These are phyloP conservation scores for Rhododendron ovatum DNA, from an alignment of 148 eudicot species.

Conservation along the genomic window DNA sequence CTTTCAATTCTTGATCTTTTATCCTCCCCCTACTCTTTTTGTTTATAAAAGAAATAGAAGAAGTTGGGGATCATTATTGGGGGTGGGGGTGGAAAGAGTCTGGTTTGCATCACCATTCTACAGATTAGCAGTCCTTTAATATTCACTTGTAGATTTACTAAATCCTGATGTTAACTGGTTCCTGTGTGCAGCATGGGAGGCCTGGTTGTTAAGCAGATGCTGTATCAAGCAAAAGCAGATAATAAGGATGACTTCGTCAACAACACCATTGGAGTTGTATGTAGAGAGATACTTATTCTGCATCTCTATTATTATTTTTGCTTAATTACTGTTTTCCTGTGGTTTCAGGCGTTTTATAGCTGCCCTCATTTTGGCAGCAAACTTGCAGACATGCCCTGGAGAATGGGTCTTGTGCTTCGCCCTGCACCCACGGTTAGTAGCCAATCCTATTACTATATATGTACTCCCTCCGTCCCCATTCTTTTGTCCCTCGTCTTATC, in stretches of 20 bases:
- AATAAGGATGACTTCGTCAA: constrained; percentile 60
- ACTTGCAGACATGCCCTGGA: constrained; percentile 99
- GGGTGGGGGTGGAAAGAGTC: not conserved
- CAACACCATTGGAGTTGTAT: constrained; percentile 83
- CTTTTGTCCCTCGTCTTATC: too few species aligned
- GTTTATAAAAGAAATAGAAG: not conserved
- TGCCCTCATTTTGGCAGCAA: constrained; percentile 99
- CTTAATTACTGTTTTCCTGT: constrained; percentile 2
- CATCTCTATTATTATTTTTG: not conserved
- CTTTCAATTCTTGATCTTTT: not conserved
- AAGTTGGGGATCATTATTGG: not conserved
- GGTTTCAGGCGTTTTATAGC: constrained; percentile 84
- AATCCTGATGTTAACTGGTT: not conserved
- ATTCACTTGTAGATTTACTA: not conserved
- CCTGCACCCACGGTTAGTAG: constrained; percentile 91
- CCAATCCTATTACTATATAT: not conserved
- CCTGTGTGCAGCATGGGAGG: constrained; percentile 90
- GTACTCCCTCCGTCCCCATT: too few species aligned
- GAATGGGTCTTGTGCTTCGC: constrained; percentile 98
- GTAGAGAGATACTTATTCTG: constrained; percentile 11
- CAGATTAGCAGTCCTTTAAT: not conserved
- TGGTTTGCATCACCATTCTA: constrained; percentile 1
- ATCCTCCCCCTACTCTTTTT: not conserved
- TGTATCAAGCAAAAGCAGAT: constrained; percentile 76
- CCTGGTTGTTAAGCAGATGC: constrained; percentile 94